Percentiles rank a stretch among this genome's conserved stretches.
Evolutionary conservation across 1,284 basidiomycete genomes (phyloP).

Genomic region (Papiliotrema terrestris): DNA sequence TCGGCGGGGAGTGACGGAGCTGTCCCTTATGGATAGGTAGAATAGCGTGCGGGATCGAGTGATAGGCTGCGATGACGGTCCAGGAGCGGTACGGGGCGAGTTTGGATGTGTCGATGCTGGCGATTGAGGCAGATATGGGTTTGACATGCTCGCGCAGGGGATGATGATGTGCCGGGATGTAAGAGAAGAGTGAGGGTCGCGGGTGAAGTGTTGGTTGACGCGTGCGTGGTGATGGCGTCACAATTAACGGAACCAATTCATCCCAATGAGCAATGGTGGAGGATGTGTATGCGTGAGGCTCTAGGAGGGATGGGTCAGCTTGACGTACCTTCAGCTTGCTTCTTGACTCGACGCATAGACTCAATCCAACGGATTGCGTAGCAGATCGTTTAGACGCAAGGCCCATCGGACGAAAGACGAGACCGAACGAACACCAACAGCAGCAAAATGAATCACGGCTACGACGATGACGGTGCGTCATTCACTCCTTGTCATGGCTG

Average conservation of each 20-base stretch:
- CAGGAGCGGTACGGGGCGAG: not conserved
- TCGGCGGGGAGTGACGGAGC: conserved; percentile 50
- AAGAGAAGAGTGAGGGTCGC: not conserved
- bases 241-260: not conserved
- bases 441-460: conserved; percentile 45
- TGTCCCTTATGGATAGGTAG: conserved; percentile 92
- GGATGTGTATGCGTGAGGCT: no score
- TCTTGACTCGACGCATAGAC: no score
- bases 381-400: no score
- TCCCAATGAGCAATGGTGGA: no score
- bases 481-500: not conserved
- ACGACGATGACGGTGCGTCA: conserved; percentile 42
- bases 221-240: not conserved
- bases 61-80: conserved; percentile 21
- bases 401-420: no score
- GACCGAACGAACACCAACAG: not conserved
- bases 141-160: not conserved
- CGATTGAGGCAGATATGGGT: conserved; percentile 13
- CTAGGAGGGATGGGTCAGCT: no score
- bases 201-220: not conserved
- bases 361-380: no score
- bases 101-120: not conserved
- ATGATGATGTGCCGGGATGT: not conserved
- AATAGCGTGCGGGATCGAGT: conserved; percentile 88
- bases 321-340: no score